Evolutionary conservation across 331 rosid genomes (phyloP), one percentile per base, ranked within the genome.

Genomic region (Pyrus hybrid): DNA sequence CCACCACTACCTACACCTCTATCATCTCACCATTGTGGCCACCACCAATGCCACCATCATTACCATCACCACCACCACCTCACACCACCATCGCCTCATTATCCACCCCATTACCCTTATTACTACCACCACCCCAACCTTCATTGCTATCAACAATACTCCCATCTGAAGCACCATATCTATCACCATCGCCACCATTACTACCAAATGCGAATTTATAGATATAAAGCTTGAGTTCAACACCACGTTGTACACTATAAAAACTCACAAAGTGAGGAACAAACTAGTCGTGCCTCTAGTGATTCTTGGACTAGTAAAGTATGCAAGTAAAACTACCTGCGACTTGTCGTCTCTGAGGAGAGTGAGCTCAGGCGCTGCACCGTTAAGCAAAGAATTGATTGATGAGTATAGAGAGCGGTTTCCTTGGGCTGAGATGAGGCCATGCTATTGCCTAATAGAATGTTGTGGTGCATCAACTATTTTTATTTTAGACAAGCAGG

Each of bases 371-470:
- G 94, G 98, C 20, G 98, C 96, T 51, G 96, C 96, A 64, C 96
- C 96, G 60, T 70, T 93, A 83, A 86, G 97, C 54, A 91, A 88
- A 68, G 90, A 93, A 32, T 72, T 89, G 67, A 67, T 83, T 12
- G 81, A 37, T 6, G 91, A 78, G 68, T 93, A 89, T 16, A 85
- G 90, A 17, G 75, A 61, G 66, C 78, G 64, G 79, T 93, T 91
- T 83, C 97, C 98, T 7, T 87, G 96, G 98, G 83, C 88, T 74
- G 90, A 93, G 83, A 80, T 88, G 23, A 85, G 97, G 77, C 89
- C 82, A 3, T 91, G 97, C 23, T 91, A 91, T 77, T 96, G 98
- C 16, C 84, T 93, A 72, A 91, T 88, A 1, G 98, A 93, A 74
- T 89, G 86, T 49, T 63, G 83, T n/a, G 98, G 87, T 0, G 93